Conservation (phyloP, 1,284 basidiomycete genomes). For the Athelia psychrophila region DNA sequence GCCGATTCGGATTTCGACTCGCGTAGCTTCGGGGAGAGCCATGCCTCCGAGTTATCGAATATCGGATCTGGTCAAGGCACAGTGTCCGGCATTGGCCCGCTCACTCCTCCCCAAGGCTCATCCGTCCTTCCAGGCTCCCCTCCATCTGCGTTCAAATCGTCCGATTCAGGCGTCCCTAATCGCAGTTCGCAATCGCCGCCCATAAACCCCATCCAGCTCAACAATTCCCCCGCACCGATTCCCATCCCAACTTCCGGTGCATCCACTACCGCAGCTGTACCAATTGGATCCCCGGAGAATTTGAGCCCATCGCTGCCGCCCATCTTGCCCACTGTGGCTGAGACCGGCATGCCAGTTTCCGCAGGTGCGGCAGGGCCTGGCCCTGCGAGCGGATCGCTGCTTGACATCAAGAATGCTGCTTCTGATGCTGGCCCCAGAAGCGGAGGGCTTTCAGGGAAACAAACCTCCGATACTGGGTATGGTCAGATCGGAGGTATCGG, state of each 20-base stretch:
- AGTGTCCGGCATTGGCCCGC: conserved; percentile 29
- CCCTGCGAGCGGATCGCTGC: conserved; percentile 60
- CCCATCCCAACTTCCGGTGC: conserved; percentile 27
- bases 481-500: conserved; percentile 17
- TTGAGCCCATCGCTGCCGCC: conserved; percentile 26
- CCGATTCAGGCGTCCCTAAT: conserved; percentile 3
- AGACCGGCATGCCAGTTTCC: conserved; percentile 54
- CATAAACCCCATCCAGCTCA: conserved; percentile 51
- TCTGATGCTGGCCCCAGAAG: conserved; percentile 29
- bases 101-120: conserved; percentile 36
- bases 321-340: conserved; percentile 58
- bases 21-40: conserved; percentile 76
- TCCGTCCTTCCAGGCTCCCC: conserved; percentile 8
- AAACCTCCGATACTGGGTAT: conserved; percentile 26
- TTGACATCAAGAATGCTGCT: conserved; percentile 42
- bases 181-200: conserved; percentile 32
- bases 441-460: conserved; percentile 20
- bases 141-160: conserved; percentile 12
- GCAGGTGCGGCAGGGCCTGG: conserved; percentile 55
- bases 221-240: conserved; percentile 53
- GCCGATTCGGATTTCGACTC: conserved; percentile 68
- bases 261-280: conserved; percentile 15
- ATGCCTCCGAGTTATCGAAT: conserved; percentile 65
- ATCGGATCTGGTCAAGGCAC: conserved; percentile 39
- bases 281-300: conserved; percentile 14